Evolutionary conservation across 768 basidiomycete species (phyloP).

Genomic region (Lyophyllum semitale): DNA sequence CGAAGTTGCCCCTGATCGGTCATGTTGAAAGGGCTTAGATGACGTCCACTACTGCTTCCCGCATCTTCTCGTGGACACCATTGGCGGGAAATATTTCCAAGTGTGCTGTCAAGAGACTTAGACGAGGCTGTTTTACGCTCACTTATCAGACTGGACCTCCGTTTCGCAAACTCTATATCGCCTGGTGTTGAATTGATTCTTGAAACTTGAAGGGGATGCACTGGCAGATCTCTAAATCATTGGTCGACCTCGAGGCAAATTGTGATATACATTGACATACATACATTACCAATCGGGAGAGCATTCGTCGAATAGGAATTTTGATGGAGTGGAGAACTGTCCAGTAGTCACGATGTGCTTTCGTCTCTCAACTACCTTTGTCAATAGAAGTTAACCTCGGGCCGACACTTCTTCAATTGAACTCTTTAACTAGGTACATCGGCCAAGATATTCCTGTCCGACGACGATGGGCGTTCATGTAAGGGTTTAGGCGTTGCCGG

Average conservation of each 20-base stretch:
- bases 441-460: neutral
- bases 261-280: neutral
- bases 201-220: too few relatives aligned
- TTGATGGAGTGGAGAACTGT: neutral
- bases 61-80: too few relatives aligned
- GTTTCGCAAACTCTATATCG: too few relatives aligned
- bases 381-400: constrained; percentile 3
- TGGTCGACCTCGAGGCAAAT: neutral
- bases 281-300: neutral
- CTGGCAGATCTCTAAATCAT: neutral
- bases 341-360: neutral
- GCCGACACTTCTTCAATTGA: neutral
- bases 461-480: neutral
- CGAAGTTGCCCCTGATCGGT: too few relatives aligned
- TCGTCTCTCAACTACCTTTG: neutral
- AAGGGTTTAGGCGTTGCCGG: constrained; percentile 7
- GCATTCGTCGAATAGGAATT: neutral
- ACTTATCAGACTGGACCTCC: too few relatives aligned
- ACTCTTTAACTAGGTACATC: neutral
- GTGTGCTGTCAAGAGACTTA: too few relatives aligned
- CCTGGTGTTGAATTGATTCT: too few relatives aligned
- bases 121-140: too few relatives aligned
- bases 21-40: too few relatives aligned
- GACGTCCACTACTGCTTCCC: too few relatives aligned
- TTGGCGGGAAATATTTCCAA: too few relatives aligned